Percentiles rank a stretch among this genome's conserved stretches.
Evolutionary conservation across 169 alveolate species (phyloP).

Genomic region (Perkinsus marinus): DNA sequence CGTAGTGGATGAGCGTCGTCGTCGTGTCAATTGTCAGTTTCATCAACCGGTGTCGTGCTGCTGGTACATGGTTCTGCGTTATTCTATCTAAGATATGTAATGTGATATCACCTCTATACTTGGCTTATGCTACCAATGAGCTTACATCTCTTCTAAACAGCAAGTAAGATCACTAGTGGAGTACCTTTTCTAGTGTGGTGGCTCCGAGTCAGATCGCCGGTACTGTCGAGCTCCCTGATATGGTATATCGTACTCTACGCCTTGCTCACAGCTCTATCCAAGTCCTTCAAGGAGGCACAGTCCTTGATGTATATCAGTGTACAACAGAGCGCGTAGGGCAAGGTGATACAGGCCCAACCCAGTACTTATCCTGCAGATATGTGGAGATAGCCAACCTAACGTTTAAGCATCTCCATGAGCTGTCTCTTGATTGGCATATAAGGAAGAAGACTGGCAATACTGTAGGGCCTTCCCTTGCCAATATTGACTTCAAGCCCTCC

Average conservation of each 20-base stretch:
- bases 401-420: neutral
- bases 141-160: neutral
- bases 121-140: conserved; percentile 28
- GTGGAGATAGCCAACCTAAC: neutral
- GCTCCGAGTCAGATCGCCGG: neutral
- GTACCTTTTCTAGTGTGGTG: neutral
- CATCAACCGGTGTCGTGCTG: conserved; percentile 13
- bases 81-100: conserved; percentile 23
- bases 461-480: neutral
- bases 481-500: neutral
- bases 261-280: neutral
- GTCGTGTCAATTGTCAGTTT: neutral
- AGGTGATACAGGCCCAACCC: neutral
- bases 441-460: neutral
- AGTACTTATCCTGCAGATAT: neutral
- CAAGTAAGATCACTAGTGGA: neutral
- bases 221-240: neutral
- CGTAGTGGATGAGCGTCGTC: neutral
- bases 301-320: neutral
- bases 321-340: neutral
- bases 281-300: neutral
- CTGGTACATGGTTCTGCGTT: conserved; percentile 12
- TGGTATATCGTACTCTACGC: neutral
- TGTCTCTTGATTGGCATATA: neutral
- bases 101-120: conserved; percentile 23